phyloP scores from a whole-genome alignment of 352 stramenopile species.

The Halophytophthora polymorphica region DNA sequence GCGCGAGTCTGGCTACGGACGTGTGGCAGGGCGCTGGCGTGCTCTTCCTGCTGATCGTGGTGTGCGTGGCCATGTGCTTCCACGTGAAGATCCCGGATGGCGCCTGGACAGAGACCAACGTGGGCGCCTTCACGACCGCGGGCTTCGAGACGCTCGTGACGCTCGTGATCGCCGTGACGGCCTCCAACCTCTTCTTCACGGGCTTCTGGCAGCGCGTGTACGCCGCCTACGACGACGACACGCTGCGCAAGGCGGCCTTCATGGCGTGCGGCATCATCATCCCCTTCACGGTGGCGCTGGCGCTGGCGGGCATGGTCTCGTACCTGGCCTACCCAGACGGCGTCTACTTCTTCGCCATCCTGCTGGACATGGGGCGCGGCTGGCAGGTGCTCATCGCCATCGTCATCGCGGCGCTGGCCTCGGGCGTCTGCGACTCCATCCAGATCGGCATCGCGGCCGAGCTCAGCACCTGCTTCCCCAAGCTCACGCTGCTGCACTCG shows the following conservation, averaged over 20 bases:
- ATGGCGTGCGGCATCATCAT: constrained; percentile 52
- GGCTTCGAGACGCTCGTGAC: constrained; percentile 78
- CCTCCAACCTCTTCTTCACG: constrained; percentile 76
- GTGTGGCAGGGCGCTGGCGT: constrained; percentile 72
- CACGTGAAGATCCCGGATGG: constrained; percentile 43
- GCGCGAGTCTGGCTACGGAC: constrained; percentile 69
- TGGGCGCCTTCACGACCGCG: constrained; percentile 55
- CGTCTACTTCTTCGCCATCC: constrained; percentile 64
- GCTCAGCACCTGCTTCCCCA: constrained; percentile 68
- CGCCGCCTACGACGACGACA: constrained; percentile 50
- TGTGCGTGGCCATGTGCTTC: constrained; percentile 63
- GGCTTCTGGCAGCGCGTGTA: constrained; percentile 81
- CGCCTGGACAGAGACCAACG: constrained; percentile 49
- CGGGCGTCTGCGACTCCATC: constrained; percentile 63
- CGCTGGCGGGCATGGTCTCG: constrained; percentile 68
- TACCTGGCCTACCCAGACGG: constrained; percentile 58
- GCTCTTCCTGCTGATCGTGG: constrained; percentile 47
- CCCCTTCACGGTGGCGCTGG: constrained; percentile 67
- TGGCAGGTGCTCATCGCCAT: constrained; percentile 72
- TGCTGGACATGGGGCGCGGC: constrained; percentile 62
- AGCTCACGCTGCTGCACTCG: constrained; percentile 46
- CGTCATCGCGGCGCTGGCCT: constrained; percentile 67
- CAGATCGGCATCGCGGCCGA: constrained; percentile 74
- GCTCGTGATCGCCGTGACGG: constrained; percentile 57
- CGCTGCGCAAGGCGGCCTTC: constrained; percentile 41